These are phyloP conservation scores for Didymosphaeria variabile DNA, from an alignment of 2,329 filamentous ascomycete species.

Conservation along the genomic window DNA sequence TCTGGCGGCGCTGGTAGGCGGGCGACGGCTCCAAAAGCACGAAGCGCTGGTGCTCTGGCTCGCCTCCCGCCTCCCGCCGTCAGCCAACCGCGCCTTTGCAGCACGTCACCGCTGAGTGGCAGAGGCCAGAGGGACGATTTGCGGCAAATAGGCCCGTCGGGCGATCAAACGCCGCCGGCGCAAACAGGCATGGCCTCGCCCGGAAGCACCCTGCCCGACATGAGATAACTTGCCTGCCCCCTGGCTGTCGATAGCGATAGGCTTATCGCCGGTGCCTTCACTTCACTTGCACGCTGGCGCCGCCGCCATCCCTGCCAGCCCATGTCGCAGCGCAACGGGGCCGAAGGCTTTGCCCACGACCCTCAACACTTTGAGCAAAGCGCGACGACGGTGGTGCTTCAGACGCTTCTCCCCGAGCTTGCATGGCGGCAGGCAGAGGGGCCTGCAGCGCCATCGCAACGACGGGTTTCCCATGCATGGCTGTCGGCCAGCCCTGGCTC, in stretches of 20 bases:
- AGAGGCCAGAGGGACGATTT: slow-evolving; percentile 10
- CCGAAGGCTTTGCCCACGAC: slow-evolving; percentile 16
- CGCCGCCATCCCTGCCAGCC: slow-evolving; percentile 38
- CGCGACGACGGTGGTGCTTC: background rate
- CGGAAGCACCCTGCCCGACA: slow-evolving; percentile 25
- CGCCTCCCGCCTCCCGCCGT: slow-evolving; percentile 1
- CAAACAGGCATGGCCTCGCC: slow-evolving; percentile 31
- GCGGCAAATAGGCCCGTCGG: slow-evolving; percentile 23
- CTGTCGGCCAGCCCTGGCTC: too few relatives aligned
- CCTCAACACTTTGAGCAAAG: slow-evolving; percentile 17
- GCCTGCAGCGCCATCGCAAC: slow-evolving; percentile 18
- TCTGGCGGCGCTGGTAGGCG: too few relatives aligned
- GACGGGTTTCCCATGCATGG: too few relatives aligned
- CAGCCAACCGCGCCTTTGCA: slow-evolving; percentile 6
- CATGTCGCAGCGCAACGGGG: slow-evolving; percentile 26
- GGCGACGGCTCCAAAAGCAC: background rate
- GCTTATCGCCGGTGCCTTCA: slow-evolving; percentile 20
- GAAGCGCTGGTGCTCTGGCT: slow-evolving; percentile 1
- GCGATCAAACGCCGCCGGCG: slow-evolving; percentile 40
- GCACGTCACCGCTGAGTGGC: slow-evolving; percentile 29
- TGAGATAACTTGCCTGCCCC: slow-evolving; percentile 18
- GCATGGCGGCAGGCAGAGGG: slow-evolving; percentile 6
- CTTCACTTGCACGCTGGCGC: slow-evolving; percentile 17
- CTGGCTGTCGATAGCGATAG: slow-evolving; percentile 33
- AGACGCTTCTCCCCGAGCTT: background rate